Evolutionary conservation across 768 basidiomycete genomes (phyloP), one percentile per base, ranked within the genome.

Genomic region (Lactarius sp.): DNA sequence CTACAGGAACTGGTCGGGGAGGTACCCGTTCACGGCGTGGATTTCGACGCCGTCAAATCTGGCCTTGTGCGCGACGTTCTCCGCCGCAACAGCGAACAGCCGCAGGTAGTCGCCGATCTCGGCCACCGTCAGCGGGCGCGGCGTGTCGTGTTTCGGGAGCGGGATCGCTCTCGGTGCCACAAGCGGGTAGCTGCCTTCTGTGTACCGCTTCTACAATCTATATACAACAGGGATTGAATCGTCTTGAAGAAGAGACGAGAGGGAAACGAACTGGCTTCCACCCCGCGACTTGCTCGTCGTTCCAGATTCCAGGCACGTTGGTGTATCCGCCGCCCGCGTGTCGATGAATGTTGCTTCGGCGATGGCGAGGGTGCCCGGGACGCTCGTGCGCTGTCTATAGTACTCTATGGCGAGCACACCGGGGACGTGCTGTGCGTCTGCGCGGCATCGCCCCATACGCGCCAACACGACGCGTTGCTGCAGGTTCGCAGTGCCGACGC

Each of bases 391-490:
- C 27, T 27, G 27, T 27, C 27, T 27, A 2, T 27, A 27, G 2
- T 27, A 27, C 27, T 27, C 27, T 27, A 27, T 2, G 27, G 27
- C 27, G 22, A 41, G 41, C 14, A 1, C 41, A 41, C 41, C 41
- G 14, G 9, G 78, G 6, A 78, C 76, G 59, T 79, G 75, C 7
- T 66, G 52, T 0, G 58, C 62, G 37, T 73, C 70, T 18, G 78
- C 78, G 51, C 80, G 75, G 70, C 53, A 9, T 4, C 85, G 78
- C 1, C 84, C 85, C 42, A 83, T 68, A 1, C 85, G 85, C 0
- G 83, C 80, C 47, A 84, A 74, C 10, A 81, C 81, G 49, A 85
- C 74, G 4, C 84, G 77, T 70, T 86, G 83, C 47, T 74, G 59
- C 27, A 84, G 76, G 5, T 69, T 61, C 14, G 78, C 46, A 0